These are phyloP conservation scores for Phytophthora sp. DNA, from an alignment of 352 stramenopile genomes.

Conservation along the genomic window DNA sequence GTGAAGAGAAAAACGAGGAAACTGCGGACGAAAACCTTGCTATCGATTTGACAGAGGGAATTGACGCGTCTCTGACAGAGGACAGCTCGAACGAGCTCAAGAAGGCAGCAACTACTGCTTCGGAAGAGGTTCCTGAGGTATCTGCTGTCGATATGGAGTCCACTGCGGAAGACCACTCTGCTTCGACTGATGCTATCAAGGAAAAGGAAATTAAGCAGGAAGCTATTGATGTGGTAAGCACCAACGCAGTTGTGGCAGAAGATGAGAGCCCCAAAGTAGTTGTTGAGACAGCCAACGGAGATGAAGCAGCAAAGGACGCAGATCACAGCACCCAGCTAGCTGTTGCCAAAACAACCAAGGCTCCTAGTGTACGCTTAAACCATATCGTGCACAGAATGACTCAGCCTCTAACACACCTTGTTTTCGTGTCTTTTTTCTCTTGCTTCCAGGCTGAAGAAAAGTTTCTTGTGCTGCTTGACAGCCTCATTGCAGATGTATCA, in stretches of 20 bases:
- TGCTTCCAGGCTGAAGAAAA: slow-evolving; percentile 51
- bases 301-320: not conserved
- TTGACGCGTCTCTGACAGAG: not conserved
- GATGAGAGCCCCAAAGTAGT: not conserved
- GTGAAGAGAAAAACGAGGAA: slow-evolving; percentile 1
- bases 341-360: slow-evolving; percentile 5
- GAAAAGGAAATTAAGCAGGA: slow-evolving; percentile 37
- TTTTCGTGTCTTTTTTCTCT: not conserved
- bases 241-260: not conserved
- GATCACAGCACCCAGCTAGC: slow-evolving; percentile 11
- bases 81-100: not conserved
- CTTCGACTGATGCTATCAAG: slow-evolving; percentile 5
- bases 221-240: slow-evolving; percentile 9
- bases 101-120: not conserved
- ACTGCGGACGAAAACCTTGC: not conserved
- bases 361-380: slow-evolving; percentile 29
- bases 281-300: not conserved
- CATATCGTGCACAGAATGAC: too few species aligned
- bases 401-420: too few species aligned
- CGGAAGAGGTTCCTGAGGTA: not conserved
- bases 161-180: not conserved
- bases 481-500: slow-evolving; percentile 64
- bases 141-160: not conserved
- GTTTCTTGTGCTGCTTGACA: slow-evolving; percentile 62
- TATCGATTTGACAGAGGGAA: too few species aligned